Percentiles rank a stretch among this genome's conserved stretches.
Evolutionary conservation across 108 stramenopile genomes (phyloP).

Genomic region (Chaetoceros tenuissimus): DNA sequence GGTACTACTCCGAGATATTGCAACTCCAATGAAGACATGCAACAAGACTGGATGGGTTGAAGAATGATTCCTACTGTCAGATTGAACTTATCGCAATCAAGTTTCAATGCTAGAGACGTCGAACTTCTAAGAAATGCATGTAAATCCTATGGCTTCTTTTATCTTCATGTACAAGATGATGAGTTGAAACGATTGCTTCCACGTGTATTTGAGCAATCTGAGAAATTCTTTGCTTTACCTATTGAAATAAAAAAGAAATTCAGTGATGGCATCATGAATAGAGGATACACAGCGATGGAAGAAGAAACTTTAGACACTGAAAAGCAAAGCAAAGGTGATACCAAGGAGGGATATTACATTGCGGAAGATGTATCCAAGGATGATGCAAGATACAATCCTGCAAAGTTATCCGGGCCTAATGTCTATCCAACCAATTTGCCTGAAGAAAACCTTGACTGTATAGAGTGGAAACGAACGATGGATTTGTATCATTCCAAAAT

Average conservation of each 20-base stretch:
- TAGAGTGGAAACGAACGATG: slow-evolving; percentile 33
- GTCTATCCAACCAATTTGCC: slow-evolving; percentile 35
- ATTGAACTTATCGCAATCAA: too few species aligned
- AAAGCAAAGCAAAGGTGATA: slow-evolving; percentile 34
- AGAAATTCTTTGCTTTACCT: slow-evolving; percentile 35
- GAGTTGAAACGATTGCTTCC: too few species aligned
- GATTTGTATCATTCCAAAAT: slow-evolving; percentile 28
- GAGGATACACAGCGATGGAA: slow-evolving; percentile 55
- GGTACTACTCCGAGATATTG: too few species aligned
- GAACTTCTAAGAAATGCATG: too few species aligned
- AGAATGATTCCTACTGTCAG: too few species aligned
- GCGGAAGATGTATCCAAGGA: slow-evolving; percentile 34
- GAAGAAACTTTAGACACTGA: slow-evolving; percentile 47
- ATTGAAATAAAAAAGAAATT: slow-evolving; percentile 26
- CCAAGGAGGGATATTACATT: slow-evolving; percentile 76
- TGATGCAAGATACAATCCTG: slow-evolving; percentile 25
- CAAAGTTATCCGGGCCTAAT: slow-evolving; percentile 51
- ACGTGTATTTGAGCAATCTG: slow-evolving; percentile 26
- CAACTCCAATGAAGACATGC: too few species aligned
- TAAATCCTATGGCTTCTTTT: too few species aligned
- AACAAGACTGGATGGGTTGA: too few species aligned
- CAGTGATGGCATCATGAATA: slow-evolving; percentile 22
- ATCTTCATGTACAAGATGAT: too few species aligned
- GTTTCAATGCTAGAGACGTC: too few species aligned
- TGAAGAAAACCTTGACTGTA: slow-evolving; percentile 10